phyloP scores from a whole-genome alignment of 352 stramenopile genomes.

The Pythium insidiosum region DNA sequence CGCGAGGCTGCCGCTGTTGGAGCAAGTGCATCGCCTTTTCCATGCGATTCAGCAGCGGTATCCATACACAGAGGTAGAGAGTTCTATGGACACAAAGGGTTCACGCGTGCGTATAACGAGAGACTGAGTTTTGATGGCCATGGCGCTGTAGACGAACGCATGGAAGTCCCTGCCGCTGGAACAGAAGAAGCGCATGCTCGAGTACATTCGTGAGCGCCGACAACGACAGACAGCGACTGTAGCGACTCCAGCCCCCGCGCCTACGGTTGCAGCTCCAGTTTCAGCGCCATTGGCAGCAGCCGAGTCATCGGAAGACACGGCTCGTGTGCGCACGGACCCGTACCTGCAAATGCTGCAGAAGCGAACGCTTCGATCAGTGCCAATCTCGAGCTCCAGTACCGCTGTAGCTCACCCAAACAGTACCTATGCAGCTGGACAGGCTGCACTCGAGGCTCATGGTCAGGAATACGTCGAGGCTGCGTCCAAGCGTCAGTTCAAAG shows the following conservation, averaged over 20 bases:
- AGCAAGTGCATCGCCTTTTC: slow-evolving; percentile 80
- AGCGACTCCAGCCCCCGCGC: background rate
- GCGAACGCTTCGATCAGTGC: slow-evolving; percentile 35
- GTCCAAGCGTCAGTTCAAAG: slow-evolving; percentile 25
- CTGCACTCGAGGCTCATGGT: slow-evolving; percentile 36
- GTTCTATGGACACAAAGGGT: background rate
- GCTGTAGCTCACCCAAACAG: slow-evolving; percentile 38
- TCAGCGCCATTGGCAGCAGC: background rate
- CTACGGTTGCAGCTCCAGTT: background rate
- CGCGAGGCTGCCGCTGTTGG: slow-evolving; percentile 56
- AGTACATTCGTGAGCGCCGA: slow-evolving; percentile 56
- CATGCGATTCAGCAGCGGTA: slow-evolving; percentile 79
- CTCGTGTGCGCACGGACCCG: slow-evolving; percentile 38
- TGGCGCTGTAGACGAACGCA: slow-evolving; percentile 36
- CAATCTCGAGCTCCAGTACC: background rate
- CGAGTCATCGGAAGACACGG: slow-evolving; percentile 6
- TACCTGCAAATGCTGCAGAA: slow-evolving; percentile 81
- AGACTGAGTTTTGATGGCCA: too few species aligned
- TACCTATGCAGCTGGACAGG: slow-evolving; percentile 39
- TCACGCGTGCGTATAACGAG: background rate
- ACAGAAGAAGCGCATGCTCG: slow-evolving; percentile 74
- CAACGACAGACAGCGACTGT: slow-evolving; percentile 26
- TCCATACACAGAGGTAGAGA: slow-evolving; percentile 65
- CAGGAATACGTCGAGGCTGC: slow-evolving; percentile 17
- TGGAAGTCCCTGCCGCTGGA: slow-evolving; percentile 71